A percentile compares a stretch with the other conserved stretches of the same genome.
Conservation (phyloP, 768 basidiomycete genomes). For the Lactarius akahatsu region DNA sequence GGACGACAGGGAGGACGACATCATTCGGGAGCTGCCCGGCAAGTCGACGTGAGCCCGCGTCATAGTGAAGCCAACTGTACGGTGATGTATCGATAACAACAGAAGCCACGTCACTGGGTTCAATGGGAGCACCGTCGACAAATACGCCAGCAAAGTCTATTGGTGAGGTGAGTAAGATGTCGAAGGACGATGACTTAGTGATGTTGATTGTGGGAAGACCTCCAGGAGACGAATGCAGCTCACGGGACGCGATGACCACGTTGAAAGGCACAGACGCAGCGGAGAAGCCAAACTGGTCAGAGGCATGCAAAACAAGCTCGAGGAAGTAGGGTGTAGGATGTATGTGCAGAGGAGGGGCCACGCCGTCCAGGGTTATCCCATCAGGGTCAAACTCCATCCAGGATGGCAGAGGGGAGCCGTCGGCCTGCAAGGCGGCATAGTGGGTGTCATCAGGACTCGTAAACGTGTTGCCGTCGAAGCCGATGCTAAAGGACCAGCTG, state of each 20-base stretch:
- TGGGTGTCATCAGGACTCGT: slow-evolving; percentile 46
- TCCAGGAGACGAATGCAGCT: slow-evolving; percentile 50
- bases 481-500: slow-evolving; percentile 88
- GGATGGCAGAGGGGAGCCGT: slow-evolving; percentile 68
- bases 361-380: slow-evolving; percentile 74
- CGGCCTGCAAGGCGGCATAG: slow-evolving; percentile 62
- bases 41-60: slow-evolving; percentile 53
- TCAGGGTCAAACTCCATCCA: slow-evolving; percentile 74
- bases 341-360: slow-evolving; percentile 54
- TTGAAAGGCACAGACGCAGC: slow-evolving; percentile 60
- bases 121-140: slow-evolving; percentile 59
- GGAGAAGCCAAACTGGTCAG: slow-evolving; percentile 72
- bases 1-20: slow-evolving; percentile 53
- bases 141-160: slow-evolving; percentile 63
- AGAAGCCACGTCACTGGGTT: slow-evolving; percentile 54
- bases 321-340: slow-evolving; percentile 44
- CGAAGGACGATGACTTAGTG: slow-evolving; percentile 56
- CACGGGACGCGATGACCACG: slow-evolving; percentile 65
- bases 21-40: slow-evolving; percentile 61
- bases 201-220: slow-evolving; percentile 69
- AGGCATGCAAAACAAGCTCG: slow-evolving; percentile 60
- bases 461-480: slow-evolving; percentile 69
- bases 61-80: slow-evolving; percentile 61
- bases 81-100: slow-evolving; percentile 60
- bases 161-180: slow-evolving; percentile 50